Evolutionary conservation across 495 filamentous ascomycete species (phyloP).

Genomic region (Penicillium macrosclerotiorum): DNA sequence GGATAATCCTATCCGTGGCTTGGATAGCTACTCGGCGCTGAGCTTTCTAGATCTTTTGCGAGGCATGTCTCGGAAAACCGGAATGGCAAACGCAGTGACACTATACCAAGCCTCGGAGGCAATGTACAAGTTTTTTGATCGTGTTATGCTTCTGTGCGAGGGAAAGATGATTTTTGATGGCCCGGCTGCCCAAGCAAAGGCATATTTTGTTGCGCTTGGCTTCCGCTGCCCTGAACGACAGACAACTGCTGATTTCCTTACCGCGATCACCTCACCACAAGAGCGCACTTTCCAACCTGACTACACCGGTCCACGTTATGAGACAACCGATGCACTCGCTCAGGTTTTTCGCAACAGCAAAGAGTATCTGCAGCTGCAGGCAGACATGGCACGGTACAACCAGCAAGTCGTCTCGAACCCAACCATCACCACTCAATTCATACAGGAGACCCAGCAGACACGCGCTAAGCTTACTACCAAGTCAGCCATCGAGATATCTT

Average conservation of each 20-base stretch:
- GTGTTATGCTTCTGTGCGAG: slow-evolving; percentile 61
- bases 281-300: slow-evolving; percentile 47
- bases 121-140: slow-evolving; percentile 60
- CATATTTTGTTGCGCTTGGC: slow-evolving; percentile 63
- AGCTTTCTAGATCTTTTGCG: slow-evolving; percentile 42
- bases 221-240: slow-evolving; percentile 59
- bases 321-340: slow-evolving; percentile 35
- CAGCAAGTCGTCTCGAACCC: no score
- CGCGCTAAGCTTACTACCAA: no score
- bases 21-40: slow-evolving; percentile 57
- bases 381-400: no score
- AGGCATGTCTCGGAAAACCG: slow-evolving; percentile 38
- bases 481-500: no score
- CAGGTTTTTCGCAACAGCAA: slow-evolving; percentile 31
- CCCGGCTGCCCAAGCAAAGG: slow-evolving; percentile 51
- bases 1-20: slow-evolving; percentile 58
- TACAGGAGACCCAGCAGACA: no score
- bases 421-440: no score
- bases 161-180: slow-evolving; percentile 60
- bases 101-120: slow-evolving; percentile 60
- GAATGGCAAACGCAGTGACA: slow-evolving; percentile 38
- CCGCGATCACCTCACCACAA: slow-evolving; percentile 61
- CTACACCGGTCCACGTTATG: slow-evolving; percentile 34
- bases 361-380: no score
- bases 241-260: slow-evolving; percentile 67